Conservation (phyloP, 2,329 filamentous ascomycete species). For the Colletotrichum scovillei region DNA sequence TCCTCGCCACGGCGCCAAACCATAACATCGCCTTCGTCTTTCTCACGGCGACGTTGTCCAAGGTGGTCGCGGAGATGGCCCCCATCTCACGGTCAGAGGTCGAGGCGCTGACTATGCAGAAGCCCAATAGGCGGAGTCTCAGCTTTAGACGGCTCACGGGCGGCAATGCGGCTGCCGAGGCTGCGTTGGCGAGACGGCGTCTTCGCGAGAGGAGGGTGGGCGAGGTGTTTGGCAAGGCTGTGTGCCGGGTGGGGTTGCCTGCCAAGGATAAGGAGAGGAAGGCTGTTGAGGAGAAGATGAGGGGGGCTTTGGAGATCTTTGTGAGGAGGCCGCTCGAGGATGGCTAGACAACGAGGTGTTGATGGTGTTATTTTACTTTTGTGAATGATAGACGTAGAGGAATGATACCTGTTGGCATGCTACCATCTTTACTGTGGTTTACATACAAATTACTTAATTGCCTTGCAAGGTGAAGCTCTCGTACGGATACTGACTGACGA, state of each 20-base stretch:
- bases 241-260: constrained; percentile 64
- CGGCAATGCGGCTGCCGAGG: constrained; percentile 39
- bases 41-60: constrained; percentile 78
- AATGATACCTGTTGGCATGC: neutral
- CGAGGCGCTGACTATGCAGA: constrained; percentile 44
- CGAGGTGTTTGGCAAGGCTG: constrained; percentile 70
- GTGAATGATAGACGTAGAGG: neutral
- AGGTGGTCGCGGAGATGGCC: constrained; percentile 61
- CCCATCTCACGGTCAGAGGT: constrained; percentile 52
- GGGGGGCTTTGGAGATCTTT: constrained; percentile 77
- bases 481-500: too few species aligned
- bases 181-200: constrained; percentile 60
- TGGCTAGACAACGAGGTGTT: neutral
- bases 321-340: constrained; percentile 41
- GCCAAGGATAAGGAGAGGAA: constrained; percentile 66
- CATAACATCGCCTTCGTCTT: constrained; percentile 94
- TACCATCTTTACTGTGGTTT: too few species aligned
- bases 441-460: too few species aligned
- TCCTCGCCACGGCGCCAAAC: constrained; percentile 76
- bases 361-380: neutral
- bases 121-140: constrained; percentile 53
- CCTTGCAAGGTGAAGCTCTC: too few species aligned
- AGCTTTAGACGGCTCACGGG: constrained; percentile 53
- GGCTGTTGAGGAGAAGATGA: constrained; percentile 71
- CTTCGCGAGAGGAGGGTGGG: constrained; percentile 72